phyloP scores from a whole-genome alignment of 805 yeast genomes.

The Kodamaea kakaduensis region DNA sequence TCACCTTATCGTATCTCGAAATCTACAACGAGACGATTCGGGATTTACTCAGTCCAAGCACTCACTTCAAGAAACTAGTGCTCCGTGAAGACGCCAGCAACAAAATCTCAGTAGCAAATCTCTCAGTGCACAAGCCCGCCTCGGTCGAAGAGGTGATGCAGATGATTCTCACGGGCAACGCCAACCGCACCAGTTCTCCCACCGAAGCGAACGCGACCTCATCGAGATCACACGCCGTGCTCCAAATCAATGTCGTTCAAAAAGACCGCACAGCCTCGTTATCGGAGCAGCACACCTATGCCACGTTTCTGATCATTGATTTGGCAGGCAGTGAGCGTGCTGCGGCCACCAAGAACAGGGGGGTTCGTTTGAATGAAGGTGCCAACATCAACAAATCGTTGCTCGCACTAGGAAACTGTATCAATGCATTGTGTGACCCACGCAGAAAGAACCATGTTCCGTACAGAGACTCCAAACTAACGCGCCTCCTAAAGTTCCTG shows the following conservation, averaged over 20 bases:
- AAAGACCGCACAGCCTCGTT: slow-evolving; percentile 57
- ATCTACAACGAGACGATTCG: slow-evolving; percentile 87
- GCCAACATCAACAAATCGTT: slow-evolving; percentile 89
- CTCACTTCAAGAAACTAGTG: slow-evolving; percentile 42
- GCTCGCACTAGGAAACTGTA: slow-evolving; percentile 88
- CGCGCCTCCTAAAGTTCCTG: slow-evolving; percentile 81
- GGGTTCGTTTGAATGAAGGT: slow-evolving; percentile 79
- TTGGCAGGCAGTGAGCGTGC: slow-evolving; percentile 96
- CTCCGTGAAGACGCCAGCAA: slow-evolving; percentile 70
- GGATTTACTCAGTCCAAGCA: slow-evolving; percentile 66
- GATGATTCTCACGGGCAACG: slow-evolving; percentile 65
- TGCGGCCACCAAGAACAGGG: slow-evolving; percentile 80
- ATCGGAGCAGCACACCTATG: slow-evolving; percentile 64
- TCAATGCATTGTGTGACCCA: slow-evolving; percentile 82
- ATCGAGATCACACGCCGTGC: slow-evolving; percentile 90
- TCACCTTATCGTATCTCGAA: slow-evolving; percentile 73
- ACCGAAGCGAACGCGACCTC: slow-evolving; percentile 90
- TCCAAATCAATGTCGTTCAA: slow-evolving; percentile 72
- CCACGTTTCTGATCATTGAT: slow-evolving; percentile 84
- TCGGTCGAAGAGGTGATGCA: slow-evolving; percentile 76
- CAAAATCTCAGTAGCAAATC: slow-evolving; percentile 65
- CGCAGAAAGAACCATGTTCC: slow-evolving; percentile 73
- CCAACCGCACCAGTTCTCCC: slow-evolving; percentile 75
- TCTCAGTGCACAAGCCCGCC: slow-evolving; percentile 58
- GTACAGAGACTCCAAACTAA: slow-evolving; percentile 84